Evolutionary conservation across 495 filamentous ascomycete species (phyloP).

Genomic region (Zalerion maritima): DNA sequence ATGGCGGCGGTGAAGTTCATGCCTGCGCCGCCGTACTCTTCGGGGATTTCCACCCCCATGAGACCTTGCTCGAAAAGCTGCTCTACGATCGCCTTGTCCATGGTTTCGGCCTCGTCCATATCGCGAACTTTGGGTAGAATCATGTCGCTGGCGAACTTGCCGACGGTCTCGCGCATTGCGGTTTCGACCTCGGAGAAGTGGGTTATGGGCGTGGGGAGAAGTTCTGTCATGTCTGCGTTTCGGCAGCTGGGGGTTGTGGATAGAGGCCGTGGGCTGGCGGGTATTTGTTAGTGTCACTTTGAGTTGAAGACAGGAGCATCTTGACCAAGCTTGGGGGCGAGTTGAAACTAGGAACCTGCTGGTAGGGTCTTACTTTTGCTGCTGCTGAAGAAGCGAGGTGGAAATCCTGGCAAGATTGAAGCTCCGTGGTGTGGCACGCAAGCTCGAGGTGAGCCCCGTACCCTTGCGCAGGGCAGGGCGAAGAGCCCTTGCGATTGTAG

Average conservation of each 20-base stretch:
- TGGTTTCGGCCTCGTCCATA: conserved; percentile 93
- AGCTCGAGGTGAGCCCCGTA: conserved; percentile 27
- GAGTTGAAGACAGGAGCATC: conserved; percentile 2
- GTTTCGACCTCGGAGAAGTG: conserved; percentile 84
- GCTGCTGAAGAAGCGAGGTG: too few species aligned
- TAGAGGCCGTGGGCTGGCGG: conserved; percentile 44
- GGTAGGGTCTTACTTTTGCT: too few species aligned
- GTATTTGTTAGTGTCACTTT: conserved; percentile 7
- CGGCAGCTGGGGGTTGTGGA: conserved; percentile 52
- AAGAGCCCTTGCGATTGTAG: conserved; percentile 51
- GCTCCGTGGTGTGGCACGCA: conserved; percentile 30
- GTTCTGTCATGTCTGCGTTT: conserved; percentile 47
- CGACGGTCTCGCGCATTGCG: conserved; percentile 76
- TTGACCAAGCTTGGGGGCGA: background rate
- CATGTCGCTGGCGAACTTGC: conserved; percentile 77
- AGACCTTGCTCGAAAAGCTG: conserved; percentile 93
- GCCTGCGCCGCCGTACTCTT: conserved; percentile 88
- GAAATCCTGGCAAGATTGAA: too few species aligned
- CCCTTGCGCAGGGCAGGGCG: conserved; percentile 50
- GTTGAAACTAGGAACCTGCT: too few species aligned
- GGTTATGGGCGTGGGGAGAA: conserved; percentile 84
- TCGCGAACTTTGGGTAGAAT: conserved; percentile 87
- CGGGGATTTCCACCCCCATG: conserved; percentile 95
- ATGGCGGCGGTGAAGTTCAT: conserved; percentile 99
- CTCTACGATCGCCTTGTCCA: conserved; percentile 81